Evolutionary conservation across 2,329 filamentous ascomycete genomes (phyloP).

Genomic region (Fusarium continuum): DNA sequence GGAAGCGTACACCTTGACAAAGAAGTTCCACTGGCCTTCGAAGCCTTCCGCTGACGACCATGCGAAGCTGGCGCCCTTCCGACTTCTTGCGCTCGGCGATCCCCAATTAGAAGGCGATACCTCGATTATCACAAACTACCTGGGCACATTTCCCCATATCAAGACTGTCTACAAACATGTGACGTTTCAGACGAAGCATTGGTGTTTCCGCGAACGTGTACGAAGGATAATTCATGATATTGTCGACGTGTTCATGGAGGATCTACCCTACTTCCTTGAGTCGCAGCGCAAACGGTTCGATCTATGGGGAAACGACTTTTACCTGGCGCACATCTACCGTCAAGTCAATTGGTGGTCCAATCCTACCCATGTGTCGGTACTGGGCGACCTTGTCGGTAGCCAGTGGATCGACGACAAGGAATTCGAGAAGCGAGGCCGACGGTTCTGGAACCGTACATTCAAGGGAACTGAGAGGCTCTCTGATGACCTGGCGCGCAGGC

Average conservation of each 20-base stretch:
- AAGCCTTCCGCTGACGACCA: slow-evolving; percentile 33
- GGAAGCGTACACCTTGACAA: slow-evolving; percentile 50
- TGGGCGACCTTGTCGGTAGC: slow-evolving; percentile 91
- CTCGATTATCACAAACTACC: slow-evolving; percentile 72
- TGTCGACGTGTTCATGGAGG: slow-evolving; percentile 70
- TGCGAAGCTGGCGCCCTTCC: slow-evolving; percentile 72
- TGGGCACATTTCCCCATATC: slow-evolving; percentile 64
- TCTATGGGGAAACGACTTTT: slow-evolving; percentile 92
- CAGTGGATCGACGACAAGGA: slow-evolving; percentile 93
- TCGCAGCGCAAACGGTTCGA: slow-evolving; percentile 83
- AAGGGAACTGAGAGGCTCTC: slow-evolving; percentile 71
- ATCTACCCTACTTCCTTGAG: slow-evolving; percentile 73
- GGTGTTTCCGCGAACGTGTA: slow-evolving; percentile 61
- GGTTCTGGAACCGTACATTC: slow-evolving; percentile 87
- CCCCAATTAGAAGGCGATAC: slow-evolving; percentile 94
- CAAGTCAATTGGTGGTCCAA: slow-evolving; percentile 83
- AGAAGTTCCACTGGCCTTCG: slow-evolving; percentile 55
- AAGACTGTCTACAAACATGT: slow-evolving; percentile 57
- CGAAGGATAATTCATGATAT: slow-evolving; percentile 65
- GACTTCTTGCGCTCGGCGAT: slow-evolving; percentile 87
- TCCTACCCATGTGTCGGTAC: slow-evolving; percentile 86
- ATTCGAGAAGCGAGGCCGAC: slow-evolving; percentile 74
- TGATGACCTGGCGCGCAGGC: slow-evolving; percentile 61
- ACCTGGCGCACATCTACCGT: slow-evolving; percentile 91
- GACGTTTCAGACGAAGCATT: slow-evolving; percentile 57